These are phyloP conservation scores for Filobasidium uniguttulatum DNA, from an alignment of 1,284 basidiomycete species.

Conservation along the genomic window DNA sequence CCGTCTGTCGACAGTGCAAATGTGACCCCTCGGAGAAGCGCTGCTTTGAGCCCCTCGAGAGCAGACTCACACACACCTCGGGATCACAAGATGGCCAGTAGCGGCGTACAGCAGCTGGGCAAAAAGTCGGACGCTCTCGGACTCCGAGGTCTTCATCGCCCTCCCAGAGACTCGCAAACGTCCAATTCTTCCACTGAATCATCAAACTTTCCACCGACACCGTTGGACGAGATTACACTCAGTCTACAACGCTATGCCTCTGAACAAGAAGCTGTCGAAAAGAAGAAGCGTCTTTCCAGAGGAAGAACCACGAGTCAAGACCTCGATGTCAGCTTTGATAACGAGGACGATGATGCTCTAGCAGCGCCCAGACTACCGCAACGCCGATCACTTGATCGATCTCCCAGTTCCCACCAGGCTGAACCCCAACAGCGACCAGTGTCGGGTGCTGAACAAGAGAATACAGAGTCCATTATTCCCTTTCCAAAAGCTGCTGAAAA, in stretches of 20 bases:
- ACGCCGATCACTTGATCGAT: neutral
- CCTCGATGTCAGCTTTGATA: slow-evolving; percentile 1
- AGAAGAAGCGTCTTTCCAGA: neutral
- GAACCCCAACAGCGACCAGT: neutral
- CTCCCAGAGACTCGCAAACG: neutral
- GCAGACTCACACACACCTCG: no score
- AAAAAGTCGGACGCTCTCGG: neutral
- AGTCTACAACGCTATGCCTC: slow-evolving; percentile 11
- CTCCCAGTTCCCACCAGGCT: neutral
- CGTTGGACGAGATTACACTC: slow-evolving; percentile 12
- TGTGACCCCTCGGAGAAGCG: no score
- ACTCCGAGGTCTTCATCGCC: neutral
- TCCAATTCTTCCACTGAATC: neutral
- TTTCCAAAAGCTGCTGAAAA: slow-evolving; percentile 2
- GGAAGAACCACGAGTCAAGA: neutral
- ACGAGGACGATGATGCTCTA: neutral
- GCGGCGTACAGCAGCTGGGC: neutral
- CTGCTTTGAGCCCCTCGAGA: no score
- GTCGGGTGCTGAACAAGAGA: neutral
- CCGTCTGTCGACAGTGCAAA: no score
- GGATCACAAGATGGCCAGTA: no score
- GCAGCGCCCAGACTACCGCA: neutral
- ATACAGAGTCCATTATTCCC: slow-evolving; percentile 6
- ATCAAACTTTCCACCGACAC: neutral
- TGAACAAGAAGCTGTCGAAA: slow-evolving; percentile 8